Evolutionary conservation across 768 basidiomycete species (phyloP), one percentile per base, ranked within the genome.

Genomic region (Russula emetica): DNA sequence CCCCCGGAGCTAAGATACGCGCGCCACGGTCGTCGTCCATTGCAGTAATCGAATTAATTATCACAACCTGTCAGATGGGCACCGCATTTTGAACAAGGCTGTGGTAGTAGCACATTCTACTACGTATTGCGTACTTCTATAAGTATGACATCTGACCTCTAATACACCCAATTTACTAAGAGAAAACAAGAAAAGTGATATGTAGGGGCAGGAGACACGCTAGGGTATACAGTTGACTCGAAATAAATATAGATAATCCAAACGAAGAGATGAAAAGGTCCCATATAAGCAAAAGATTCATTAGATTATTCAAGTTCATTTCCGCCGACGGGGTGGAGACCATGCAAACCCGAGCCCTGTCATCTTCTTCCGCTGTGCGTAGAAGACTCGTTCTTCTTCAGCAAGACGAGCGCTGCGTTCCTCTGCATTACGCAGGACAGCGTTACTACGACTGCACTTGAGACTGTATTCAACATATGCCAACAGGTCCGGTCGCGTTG

Each of bases 381-480:
- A 0, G 42, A 52, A 22, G 49, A 0, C 3, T 24, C 24, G 38
- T 44, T 65, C 64, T 22, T 57, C 49, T 16, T 1, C 3, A 34
- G 40, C 54, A 10, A 56, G 32, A n/a, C 47, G 11, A 11, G 24
- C 20, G 42, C 59, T 57, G 32, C 26, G 64, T 26, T 13, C 24
- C 8, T 61, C 20, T 20, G 14, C 16, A 6, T 2, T 1, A 42
- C 30, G 13, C 50, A 32, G 9, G 5, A 2, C 14, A 20, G 32
- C 11, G 8, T 40, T 38, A 20, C 22, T 10, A 20, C 5, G 8
- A 10, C 26, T 14, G 16, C 24, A 38, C 64, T 55, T 53, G 20
- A 65, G 60, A 51, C 42, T 52, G 38, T 52, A 52, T 55, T 65
- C 64, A 9, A 65, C 52, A 11, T 50, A 30, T n/a, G 38, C 59